Evolutionary conservation across 352 stramenopile species (phyloP), one percentile per base, ranked within the genome.

Genomic region (Globisporangium acanthophoron): DNA sequence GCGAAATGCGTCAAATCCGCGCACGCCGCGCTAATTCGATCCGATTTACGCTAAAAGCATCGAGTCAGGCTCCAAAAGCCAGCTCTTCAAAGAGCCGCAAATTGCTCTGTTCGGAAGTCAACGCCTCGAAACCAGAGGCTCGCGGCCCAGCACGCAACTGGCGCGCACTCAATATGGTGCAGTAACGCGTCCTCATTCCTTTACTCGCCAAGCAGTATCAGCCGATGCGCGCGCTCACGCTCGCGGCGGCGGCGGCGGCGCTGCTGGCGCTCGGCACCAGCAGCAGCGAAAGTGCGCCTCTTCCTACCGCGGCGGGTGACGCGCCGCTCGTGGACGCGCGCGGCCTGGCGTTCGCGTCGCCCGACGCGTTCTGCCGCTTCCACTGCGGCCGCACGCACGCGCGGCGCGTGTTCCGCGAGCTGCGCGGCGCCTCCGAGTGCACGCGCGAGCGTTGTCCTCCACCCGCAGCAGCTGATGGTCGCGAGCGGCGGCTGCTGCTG

Each of bases 371-470:
- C 56, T 89, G 79, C 56, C 60, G 51, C 33, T 89, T 76, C 58
- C 79, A 89, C 67, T 89, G 79, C 67, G 79, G 68, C 43, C 6
- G 61, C n/a, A 59, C 66, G 33, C 79, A 87, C 57, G 71, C 78
- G 18, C 49, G 58, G 9, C 69, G 70, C 33, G 70, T 52, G 9
- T 80, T 80, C 52, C 64, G 70, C n/a, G 63, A 80, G 21, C 56
- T 85, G 29, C 61, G 62, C 15, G 61, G 53, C 5, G 49, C 40
- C 20, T 78, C 64, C 27, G 73, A 86, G 54, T 87, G 76, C 57
- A 40, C 67, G 6, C n/a, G 21, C 9, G 45, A 41, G 31, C 61
- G 59, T 29, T 87, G 78, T 55, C 44, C 44, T 8, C n/a, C 21
- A 3, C 44, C 24, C 40, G 41, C 35, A 24, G 27, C 16, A 27